A percentile compares a stretch with the other conserved stretches of the same genome.
These are phyloP conservation scores for Xylaria sp. DNA, from an alignment of 2,329 filamentous ascomycete genomes.

Conservation along the genomic window DNA sequence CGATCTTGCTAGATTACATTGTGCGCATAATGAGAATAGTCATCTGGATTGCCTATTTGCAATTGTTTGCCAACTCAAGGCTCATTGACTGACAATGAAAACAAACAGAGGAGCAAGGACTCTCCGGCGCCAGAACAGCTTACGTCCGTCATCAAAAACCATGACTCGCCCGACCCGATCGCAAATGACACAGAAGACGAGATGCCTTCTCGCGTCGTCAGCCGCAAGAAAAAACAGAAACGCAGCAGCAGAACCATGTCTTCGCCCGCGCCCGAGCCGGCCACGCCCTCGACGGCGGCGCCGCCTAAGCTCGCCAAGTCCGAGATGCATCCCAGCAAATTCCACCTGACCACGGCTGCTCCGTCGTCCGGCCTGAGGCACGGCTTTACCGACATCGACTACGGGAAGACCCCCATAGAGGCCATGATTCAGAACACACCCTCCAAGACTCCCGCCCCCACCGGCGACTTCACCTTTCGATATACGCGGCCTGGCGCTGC, in stretches of 20 bases:
- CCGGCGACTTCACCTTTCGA: constrained; percentile 74
- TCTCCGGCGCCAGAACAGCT: constrained; percentile 35
- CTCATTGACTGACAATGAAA: constrained; percentile 6
- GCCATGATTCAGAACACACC: constrained; percentile 69
- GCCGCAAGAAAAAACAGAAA: constrained; percentile 30
- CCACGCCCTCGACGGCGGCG: constrained; percentile 72
- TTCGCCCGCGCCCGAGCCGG: constrained; percentile 51
- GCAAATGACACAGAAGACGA: constrained; percentile 50
- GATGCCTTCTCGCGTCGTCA: constrained; percentile 44
- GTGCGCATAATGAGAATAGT: background rate
- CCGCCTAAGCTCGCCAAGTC: constrained; percentile 76
- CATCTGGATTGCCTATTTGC: background rate
- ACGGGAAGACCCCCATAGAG: constrained; percentile 60
- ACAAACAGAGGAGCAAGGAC: constrained; percentile 42
- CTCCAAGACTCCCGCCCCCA: constrained; percentile 65
- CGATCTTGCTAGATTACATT: background rate
- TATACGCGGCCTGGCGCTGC: constrained; percentile 60
- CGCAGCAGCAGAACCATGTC: constrained; percentile 46
- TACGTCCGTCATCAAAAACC: constrained; percentile 55
- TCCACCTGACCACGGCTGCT: constrained; percentile 78
- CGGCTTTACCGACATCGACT: constrained; percentile 81
- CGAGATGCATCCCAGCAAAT: constrained; percentile 93
- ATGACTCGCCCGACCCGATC: constrained; percentile 47
- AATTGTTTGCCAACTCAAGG: background rate
- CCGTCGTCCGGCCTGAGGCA: constrained; percentile 83